Base-by-base conservation (phyloP, 2,329 filamentous ascomycete species). In the Sarocladium strictum region DNA sequence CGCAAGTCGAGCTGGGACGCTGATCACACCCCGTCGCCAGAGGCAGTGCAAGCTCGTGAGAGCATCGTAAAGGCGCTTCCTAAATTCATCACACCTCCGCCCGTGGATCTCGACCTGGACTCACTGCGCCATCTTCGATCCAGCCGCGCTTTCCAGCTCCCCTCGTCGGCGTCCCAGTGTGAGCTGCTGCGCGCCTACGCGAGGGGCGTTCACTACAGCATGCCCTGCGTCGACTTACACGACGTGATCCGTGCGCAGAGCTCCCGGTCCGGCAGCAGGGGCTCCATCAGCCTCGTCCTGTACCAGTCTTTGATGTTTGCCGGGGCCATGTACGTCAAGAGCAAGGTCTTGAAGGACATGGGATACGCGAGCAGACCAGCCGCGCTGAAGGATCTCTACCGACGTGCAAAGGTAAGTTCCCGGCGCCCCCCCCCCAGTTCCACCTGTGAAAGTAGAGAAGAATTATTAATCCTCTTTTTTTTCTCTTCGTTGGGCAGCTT, bases 291-390 rank as follows among this genome's bases (percentile, higher is more conserved):
- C 27, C 47, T 51, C 4, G 12, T 35, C 12, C 47, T 51, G 4
- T 51, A 51, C 17, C 47, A 51, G 29, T 26, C 47, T 12, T 12
- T 51, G 27, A 51, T 51, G 47, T 51, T 51, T 21, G 47, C 47
- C 3, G 47, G 47, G 6, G 11, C 47, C 15, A 14, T 51, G 27
- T 51, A 33, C 15, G 29, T n/a, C 6, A 35, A 19, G 6, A 3
- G 35, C 11, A 17, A 33, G 9, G 10, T 32, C 3, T 17, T 51
- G 17, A 17, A 51, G 29, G n/a, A 17, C 17, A 51, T 33, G 47
- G 47, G 47, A 3, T 35, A 51, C 29, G 12, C 26, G 23, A 51
- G 15, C 26, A 17, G 47, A 23, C 27, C n/a, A 33, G 27, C 29
- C 15, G 47, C 47, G 27, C 17, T 51, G 27, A 14, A 14, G 15